Evolutionary conservation across 2,329 filamentous ascomycete species (phyloP).

Genomic region (Exophiala dermatitidis): DNA sequence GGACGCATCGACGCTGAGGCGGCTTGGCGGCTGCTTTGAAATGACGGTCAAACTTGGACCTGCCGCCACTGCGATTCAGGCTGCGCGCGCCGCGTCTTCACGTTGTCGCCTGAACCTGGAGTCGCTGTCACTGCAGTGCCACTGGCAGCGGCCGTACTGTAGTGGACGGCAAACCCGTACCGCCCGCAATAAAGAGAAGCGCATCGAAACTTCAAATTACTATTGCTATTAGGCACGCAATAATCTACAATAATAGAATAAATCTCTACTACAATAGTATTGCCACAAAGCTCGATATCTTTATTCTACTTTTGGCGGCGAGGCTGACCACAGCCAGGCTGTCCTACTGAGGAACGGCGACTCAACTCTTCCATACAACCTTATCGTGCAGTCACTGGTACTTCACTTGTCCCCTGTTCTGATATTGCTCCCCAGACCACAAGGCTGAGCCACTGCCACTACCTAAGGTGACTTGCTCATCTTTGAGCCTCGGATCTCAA

Average conservation of each 20-base stretch:
- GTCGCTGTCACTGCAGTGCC: no score
- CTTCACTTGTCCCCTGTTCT: not conserved
- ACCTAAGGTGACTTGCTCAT: not conserved
- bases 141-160: not conserved
- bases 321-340: no score
- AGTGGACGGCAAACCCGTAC: not conserved
- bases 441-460: not conserved
- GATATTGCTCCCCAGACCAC: no score
- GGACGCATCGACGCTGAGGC: conserved; percentile 4
- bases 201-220: not conserved
- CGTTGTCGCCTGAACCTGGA: conserved; percentile 13
- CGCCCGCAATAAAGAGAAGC: not conserved
- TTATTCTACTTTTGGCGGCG: no score
- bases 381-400: not conserved
- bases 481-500: not conserved
- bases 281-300: no score
- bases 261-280: no score
- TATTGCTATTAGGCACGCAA: not conserved
- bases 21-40: conserved; percentile 16
- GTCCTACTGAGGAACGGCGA: no score
- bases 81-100: conserved; percentile 15
- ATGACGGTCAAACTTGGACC: conserved; percentile 6
- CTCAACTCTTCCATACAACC: no score
- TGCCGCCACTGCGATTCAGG: no score
- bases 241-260: no score